phyloP scores from a whole-genome alignment of 1,139 yeast species.

The Arxiozyma heterogenica region DNA sequence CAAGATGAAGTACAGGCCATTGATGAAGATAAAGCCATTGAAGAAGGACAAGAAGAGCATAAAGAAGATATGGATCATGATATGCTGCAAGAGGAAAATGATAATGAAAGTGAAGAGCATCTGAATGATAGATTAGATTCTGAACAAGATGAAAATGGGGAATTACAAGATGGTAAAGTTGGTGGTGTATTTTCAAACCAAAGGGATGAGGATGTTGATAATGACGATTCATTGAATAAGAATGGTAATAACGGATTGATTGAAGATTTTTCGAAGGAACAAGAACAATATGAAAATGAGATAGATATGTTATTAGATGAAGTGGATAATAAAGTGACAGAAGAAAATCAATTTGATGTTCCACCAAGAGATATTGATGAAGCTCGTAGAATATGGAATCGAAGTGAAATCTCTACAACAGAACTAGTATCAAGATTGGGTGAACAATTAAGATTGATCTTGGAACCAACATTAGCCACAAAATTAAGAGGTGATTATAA shows the following conservation, averaged over 20 bases:
- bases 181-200: conserved; percentile 49
- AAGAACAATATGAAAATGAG: conserved; percentile 33
- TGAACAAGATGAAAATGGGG: conserved; percentile 21
- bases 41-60: conserved; percentile 30
- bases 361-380: conserved; percentile 52
- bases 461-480: conserved; percentile 93
- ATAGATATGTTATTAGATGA: conserved; percentile 30
- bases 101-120: conserved; percentile 24
- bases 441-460: conserved; percentile 84
- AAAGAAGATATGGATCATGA: conserved; percentile 31
- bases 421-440: conserved; percentile 82
- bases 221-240: conserved; percentile 14
- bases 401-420: conserved; percentile 73
- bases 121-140: conserved; percentile 34
- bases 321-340: conserved; percentile 25
- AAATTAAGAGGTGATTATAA: conserved; percentile 91
- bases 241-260: not conserved
- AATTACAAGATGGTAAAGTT: conserved; percentile 35
- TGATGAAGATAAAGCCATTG: conserved; percentile 75
- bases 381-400: conserved; percentile 72
- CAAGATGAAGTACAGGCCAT: conserved; percentile 70
- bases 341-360: conserved; percentile 20
- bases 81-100: conserved; percentile 13
- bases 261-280: conserved; percentile 30
- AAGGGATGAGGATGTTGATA: conserved; percentile 33